Base-by-base conservation (phyloP, 176 grass and related monocot genomes). In the Oryza nivara region DNA sequence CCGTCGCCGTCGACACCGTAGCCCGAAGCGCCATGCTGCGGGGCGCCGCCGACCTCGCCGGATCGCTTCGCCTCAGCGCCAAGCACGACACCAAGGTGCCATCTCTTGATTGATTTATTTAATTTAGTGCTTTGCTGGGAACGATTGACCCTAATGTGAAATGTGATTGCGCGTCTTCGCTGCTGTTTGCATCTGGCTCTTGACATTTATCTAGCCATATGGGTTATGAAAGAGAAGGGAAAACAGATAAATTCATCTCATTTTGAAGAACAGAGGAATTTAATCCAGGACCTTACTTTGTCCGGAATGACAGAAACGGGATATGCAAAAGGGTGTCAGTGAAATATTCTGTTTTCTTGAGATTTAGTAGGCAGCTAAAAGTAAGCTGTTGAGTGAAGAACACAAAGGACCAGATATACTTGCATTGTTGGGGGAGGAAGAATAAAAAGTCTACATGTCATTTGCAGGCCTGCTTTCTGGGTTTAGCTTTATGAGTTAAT, bases 1-100 rank as follows among this genome's bases (percentile, higher is more conserved):
- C 90, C 68, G 82, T 85, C 82, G 32, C 85, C 86, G 22, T 85
- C 22, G 86, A 92, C 68, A 45, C 83, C n/a, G 90, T 72, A 1
- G 70, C 78, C 72, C 82, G 78, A 16, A 61, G 45, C 22, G 82
- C 82, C 67, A 66, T 88, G 46, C 78, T 92, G 82, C 77, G 63
- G 6, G 90, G 86, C 38, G 3, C 67, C 30, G 26, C 73, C 9
- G 49, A 88, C 74, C 78, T 86, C 22, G 61, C 86, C 28, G 79
- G 86, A 6, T 85, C 79, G 0, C 73, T 92, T 28, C 90, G 74
- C 20, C 73, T 92, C 61, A 61, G 82, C 48, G 78, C 86, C 16
- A 11, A 38, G 15, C 83, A 86, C 68, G 79, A 82, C 43, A 88
- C 86, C 19, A 88, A 88, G 83, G 90, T 92, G 30, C 16, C 41